These are phyloP conservation scores for Annulohypoxylon bovei DNA, from an alignment of 495 filamentous ascomycete species.

Conservation along the genomic window DNA sequence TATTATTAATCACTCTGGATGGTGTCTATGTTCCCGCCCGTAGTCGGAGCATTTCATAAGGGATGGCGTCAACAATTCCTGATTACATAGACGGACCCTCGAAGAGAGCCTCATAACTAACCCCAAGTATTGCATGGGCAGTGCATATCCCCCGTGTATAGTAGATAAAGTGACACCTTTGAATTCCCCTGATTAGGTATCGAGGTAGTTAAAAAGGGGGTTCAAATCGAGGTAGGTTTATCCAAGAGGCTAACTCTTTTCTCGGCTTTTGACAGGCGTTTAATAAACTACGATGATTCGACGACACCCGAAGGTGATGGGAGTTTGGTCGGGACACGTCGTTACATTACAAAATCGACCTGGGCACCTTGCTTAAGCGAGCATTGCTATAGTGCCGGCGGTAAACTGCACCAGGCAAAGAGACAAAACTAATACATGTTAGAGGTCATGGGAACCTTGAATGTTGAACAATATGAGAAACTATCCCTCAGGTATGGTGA, in stretches of 20 bases:
- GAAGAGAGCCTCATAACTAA: not conserved
- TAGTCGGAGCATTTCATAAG: not conserved
- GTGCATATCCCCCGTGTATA: not conserved
- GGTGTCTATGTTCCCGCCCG: too few species aligned
- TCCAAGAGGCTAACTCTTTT: not conserved
- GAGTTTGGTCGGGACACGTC: not conserved
- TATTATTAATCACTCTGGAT: too few species aligned
- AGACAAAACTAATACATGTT: too few species aligned
- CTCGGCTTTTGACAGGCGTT: not conserved
- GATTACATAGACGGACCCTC: not conserved
- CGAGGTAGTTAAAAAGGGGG: not conserved
- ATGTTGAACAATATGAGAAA: not conserved
- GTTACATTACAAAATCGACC: too few species aligned
- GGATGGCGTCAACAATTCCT: not conserved
- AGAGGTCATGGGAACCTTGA: not conserved
- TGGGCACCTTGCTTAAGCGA: too few species aligned
- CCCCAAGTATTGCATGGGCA: too few species aligned
- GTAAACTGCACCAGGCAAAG: not conserved
- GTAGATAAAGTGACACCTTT: not conserved
- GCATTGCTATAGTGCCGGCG: too few species aligned
- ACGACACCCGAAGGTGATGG: not conserved
- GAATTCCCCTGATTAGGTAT: not conserved
- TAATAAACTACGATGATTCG: not conserved
- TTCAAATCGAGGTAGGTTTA: not conserved
- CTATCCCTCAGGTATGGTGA: not conserved